phyloP scores from a whole-genome alignment of 768 basidiomycete species.

The Mycena rosella region DNA sequence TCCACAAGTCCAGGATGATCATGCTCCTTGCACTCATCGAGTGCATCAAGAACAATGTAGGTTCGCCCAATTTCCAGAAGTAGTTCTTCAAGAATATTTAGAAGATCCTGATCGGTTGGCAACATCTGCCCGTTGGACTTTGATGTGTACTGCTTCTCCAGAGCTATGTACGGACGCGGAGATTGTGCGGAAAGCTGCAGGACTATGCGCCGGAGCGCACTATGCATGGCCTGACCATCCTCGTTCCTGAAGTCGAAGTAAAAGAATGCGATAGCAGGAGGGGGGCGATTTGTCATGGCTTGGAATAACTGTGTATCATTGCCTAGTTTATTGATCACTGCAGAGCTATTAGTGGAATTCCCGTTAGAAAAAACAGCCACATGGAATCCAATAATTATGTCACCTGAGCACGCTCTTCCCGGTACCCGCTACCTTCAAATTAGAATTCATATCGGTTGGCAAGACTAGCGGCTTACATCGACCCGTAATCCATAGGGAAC shows the following conservation, averaged over 20 bases:
- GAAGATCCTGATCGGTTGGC: slow-evolving; percentile 12
- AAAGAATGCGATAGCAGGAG: slow-evolving; percentile 8
- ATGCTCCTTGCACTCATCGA: background rate
- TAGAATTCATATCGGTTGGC: background rate
- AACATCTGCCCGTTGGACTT: slow-evolving; percentile 4
- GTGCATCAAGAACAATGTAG: slow-evolving; percentile 19
- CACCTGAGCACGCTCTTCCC: slow-evolving; percentile 27
- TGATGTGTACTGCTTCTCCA: background rate
- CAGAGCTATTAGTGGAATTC: background rate
- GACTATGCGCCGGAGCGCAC: slow-evolving; percentile 10
- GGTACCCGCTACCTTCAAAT: slow-evolving; percentile 7
- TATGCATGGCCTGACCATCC: background rate
- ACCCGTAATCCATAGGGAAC: too few relatives aligned
- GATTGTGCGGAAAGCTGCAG: slow-evolving; percentile 23
- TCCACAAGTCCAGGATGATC: background rate
- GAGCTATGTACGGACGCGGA: background rate
- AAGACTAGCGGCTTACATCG: slow-evolving; percentile 4
- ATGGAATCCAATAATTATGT: background rate
- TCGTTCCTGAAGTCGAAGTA: slow-evolving; percentile 23
- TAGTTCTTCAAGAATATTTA: background rate
- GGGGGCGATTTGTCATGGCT: background rate
- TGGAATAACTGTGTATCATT: slow-evolving; percentile 3
- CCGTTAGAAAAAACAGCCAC: background rate
- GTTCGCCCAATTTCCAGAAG: slow-evolving; percentile 6
- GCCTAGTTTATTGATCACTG: slow-evolving; percentile 1